Base-by-base conservation (phyloP, 225 moss, liverwort and hornwort genomes). In the Pseudoscleropodium purum region DNA sequence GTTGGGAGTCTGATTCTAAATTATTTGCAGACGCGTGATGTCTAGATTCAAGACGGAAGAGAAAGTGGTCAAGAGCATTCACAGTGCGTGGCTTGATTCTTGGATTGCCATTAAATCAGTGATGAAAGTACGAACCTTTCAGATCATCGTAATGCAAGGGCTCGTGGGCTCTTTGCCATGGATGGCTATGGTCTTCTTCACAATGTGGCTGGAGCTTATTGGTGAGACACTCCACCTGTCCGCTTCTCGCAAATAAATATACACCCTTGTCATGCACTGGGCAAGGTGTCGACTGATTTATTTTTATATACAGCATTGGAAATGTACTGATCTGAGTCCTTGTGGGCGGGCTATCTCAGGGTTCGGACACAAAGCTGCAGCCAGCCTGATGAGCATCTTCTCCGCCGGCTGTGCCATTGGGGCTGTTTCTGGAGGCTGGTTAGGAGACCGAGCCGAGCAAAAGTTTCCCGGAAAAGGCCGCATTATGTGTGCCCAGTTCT, bases 111-210 rank as follows among this genome's bases (percentile, higher is more conserved):
- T 97, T 19, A 96, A 95, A 93, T 92, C 94, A 15, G 98, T 98
- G 54, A 91, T 96, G 87, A 97, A 95, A 92, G 90, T 98, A 39
- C 91, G 91, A 77, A 99, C 97, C 41, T 99, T 99, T 85, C 98
- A 97, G 90, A 93, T 99, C 79, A 95, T 99, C 86, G 95, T 99
- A 23, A 63, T 97, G 88, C 98, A 99, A 87, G 98, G 98, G 39
- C 92, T 99, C n/a, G 96, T 99, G 77, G 98, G 98, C n/a, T 97
- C 97, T 36, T 90, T 99, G 88, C 98, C 98, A 27, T 98, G 98
- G 98, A 98, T 96, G 90, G 96, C 97, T 49, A 98, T 98, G 98
- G 98, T 98, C 65, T 98, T 98, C 87, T 96, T 98, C 86, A 98
- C 98, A 67, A 96, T 98, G 97, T 98, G 98, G 98, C 91, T 98